Base-by-base conservation (phyloP, 2,329 filamentous ascomycete species). In the Penicillium hesseltinei region DNA sequence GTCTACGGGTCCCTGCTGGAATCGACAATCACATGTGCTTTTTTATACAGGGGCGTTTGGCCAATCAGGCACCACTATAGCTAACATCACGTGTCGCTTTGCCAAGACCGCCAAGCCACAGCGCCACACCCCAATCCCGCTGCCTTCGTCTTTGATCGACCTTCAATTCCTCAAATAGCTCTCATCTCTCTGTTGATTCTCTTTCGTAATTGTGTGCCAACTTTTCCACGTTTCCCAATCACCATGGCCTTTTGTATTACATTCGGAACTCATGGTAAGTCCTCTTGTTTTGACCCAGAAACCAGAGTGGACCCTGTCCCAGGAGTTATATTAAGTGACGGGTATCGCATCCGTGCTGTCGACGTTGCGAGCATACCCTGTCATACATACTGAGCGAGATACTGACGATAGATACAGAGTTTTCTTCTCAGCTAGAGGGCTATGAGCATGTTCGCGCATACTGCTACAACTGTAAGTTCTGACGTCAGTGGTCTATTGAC, bases 371-470 rank as follows among this genome's bases (percentile, higher is more conserved):
- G 45, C 52, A 46, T 52, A 50, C 43, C 54, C 51, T 54, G 48
- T 27, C 57, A 3, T 39, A 39, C n/a, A 39, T 51, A 58, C 48
- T 40, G 35, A 39, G 36, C n/a, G 15, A 49, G 31, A 55, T 25
- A 53, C 57, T 64, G 56, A 69, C 61, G 13, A 54, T 59, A 36
- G 52, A 8, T 51, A 46, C 59, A 79, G 77, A 79, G 57, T 78
- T 79, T 62, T 74, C 75, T 2, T 75, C 71, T 38, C 72, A 70
- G 60, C 70, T 79, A 25, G 68, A 78, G 61, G 77, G 76, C n/a
- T 78, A 78, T 53, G 76, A 79, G 62, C 68, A 77, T 54, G 73
- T 77, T 35, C 74, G 76, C 46, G 77, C 77, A 42, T 77, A 78
- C 63, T 79, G 77, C 57, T 73, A 77, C 51, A 79, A 79, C 58